Conservation (phyloP, 179 eudicot genomes). For the Spinacia oleracea region DNA sequence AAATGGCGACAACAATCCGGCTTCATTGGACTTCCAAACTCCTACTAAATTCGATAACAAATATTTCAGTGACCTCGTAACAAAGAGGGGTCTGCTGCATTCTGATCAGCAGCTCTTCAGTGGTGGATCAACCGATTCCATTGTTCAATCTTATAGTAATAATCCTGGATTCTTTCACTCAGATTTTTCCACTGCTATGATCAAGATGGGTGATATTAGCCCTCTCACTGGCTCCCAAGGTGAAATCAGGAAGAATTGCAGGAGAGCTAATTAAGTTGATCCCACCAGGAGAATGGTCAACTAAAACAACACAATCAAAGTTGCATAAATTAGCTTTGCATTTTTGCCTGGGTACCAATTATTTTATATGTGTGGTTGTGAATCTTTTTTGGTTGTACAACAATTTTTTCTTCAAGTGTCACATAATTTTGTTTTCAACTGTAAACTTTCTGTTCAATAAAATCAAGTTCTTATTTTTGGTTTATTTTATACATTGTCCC, state of each 20-base stretch:
- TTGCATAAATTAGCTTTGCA: neutral
- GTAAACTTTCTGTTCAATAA: constrained; percentile 8
- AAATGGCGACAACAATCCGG: constrained; percentile 33
- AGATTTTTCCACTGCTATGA: constrained; percentile 43
- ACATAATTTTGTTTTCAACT: constrained; percentile 8
- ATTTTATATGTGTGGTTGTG: neutral
- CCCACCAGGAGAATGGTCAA: neutral
- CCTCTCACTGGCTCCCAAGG: constrained; percentile 36
- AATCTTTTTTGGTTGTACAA: constrained; percentile 8
- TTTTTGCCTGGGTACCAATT: neutral
- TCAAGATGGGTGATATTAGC: constrained; percentile 44
- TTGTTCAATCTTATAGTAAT: constrained; percentile 37
- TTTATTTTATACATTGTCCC: neutral
- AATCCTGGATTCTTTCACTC: constrained; percentile 26
- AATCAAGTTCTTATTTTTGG: neutral
- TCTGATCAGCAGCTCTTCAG: constrained; percentile 44
- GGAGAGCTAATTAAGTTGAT: constrained; percentile 23
- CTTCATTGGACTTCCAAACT: constrained; percentile 42
- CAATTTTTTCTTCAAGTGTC: constrained; percentile 3
- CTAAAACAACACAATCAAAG: neutral
- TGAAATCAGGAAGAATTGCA: constrained; percentile 26
- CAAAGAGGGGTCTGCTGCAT: constrained; percentile 40
- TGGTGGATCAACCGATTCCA: constrained; percentile 41
- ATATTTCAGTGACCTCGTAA: constrained; percentile 39
- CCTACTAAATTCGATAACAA: constrained; percentile 45